Evolutionary conservation across 441 rosid genomes (phyloP), one percentile per base, ranked within the genome.

Genomic region (Macaranga tanarius): DNA sequence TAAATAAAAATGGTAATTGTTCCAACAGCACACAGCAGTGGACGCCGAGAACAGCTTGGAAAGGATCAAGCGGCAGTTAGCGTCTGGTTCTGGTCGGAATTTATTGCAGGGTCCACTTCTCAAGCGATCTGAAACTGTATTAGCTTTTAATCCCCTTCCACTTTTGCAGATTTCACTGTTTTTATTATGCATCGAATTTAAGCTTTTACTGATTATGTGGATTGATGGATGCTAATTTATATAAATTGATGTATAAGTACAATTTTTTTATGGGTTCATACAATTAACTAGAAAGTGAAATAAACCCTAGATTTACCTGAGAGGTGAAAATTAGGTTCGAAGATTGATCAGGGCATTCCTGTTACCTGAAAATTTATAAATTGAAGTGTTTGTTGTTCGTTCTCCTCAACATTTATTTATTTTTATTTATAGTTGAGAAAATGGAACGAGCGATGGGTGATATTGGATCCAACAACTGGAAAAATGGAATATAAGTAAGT

Each of bases 361-460:
- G 12, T 42, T 69, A 34, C 38, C 38, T 34, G 38, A 34, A 34
- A 34, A 7, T 34, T 34, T 34, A 34, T 34, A 34, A 5, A 34
- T 34, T 34, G 38, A 34, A 34, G 6, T 0, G 38, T 34, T 0
- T 34, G 38, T 34, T 34, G 38, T 0, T 4, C 6, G 6, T 34
- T 34, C 38, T 3, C 38, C 38, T 34, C 38, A 34, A 34, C 38
- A 23, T 23, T 56, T 38, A 22, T 15, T 70, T 20, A 48, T 58
- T n/a, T 64, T 75, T 71, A 47, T 34, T 34, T 34, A 50, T 77
- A 92, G 98, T 82, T 93, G 80, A 87, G 93, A 75, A 95, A 95
- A 82, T 95, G 99, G 99, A 95, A 95, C 19, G 99, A 93, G 75
- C 77, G 98, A 52, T 95, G 99, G 99, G 93, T 90, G 52, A 93